Evolutionary conservation across 345 rosid genomes (phyloP).

Genomic region (Heritiera littoralis): DNA sequence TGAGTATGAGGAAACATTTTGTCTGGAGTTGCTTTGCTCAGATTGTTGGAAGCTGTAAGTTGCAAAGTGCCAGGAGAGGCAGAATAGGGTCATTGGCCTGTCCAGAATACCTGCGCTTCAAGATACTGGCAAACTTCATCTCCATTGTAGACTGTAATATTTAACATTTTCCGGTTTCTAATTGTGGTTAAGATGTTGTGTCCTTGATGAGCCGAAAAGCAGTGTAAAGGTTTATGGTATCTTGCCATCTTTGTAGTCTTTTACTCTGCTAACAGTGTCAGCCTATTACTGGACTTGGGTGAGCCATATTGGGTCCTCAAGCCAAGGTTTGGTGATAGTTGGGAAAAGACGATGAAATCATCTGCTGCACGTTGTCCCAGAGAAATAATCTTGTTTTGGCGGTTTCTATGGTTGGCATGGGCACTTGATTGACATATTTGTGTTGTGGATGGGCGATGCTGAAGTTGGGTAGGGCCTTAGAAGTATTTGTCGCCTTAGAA

Average conservation of each 20-base stretch:
- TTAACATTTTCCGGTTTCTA: constrained; percentile 21
- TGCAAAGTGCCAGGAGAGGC: not conserved
- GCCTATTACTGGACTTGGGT: constrained; percentile 11
- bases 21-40: constrained; percentile 71
- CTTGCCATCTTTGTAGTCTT: constrained; percentile 12
- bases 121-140: not conserved
- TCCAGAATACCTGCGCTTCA: not conserved
- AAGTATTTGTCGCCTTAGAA: not conserved
- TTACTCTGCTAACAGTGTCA: constrained; percentile 1
- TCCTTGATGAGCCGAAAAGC: not conserved
- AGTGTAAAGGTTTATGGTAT: not conserved
- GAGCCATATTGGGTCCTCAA: not conserved
- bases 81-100: not conserved
- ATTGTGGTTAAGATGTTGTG: constrained; percentile 14
- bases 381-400: constrained; percentile 3
- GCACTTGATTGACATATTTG: not conserved
- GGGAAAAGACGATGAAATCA: not conserved
- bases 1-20: constrained; percentile 85
- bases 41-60: constrained; percentile 43
- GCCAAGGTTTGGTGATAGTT: not conserved
- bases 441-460: not conserved
- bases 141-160: constrained; percentile 25
- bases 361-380: not conserved
- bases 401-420: not conserved
- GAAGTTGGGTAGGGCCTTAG: not conserved